phyloP scores from a whole-genome alignment of 2,329 filamentous ascomycete species.

The Mycocentrospora acerina region DNA sequence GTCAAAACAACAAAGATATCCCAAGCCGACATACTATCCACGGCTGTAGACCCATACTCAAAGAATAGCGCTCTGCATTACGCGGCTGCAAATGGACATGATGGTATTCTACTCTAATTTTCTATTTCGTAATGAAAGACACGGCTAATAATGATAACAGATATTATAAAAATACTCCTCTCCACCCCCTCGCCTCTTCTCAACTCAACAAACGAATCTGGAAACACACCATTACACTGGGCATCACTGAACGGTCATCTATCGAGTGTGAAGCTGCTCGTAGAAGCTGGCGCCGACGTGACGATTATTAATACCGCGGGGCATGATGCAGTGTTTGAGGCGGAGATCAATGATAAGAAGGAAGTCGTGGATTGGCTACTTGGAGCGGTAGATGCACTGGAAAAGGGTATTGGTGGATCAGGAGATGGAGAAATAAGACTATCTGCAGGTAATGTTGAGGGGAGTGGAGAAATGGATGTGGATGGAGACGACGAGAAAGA shows the following conservation, averaged over 20 bases:
- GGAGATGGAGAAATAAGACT: no score
- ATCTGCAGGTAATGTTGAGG: slow-evolving; percentile 24
- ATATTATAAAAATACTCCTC: slow-evolving; percentile 43
- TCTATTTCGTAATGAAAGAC: not conserved
- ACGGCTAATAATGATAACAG: slow-evolving; percentile 27
- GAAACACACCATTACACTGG: slow-evolving; percentile 94
- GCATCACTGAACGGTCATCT: slow-evolving; percentile 88
- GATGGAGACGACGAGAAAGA: slow-evolving; percentile 17
- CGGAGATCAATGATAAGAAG: slow-evolving; percentile 51
- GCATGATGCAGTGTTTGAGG: slow-evolving; percentile 61
- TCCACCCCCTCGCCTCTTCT: slow-evolving; percentile 52
- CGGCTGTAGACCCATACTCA: slow-evolving; percentile 71
- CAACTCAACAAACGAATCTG: slow-evolving; percentile 73
- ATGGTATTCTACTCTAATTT: slow-evolving; percentile 55
- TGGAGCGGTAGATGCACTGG: slow-evolving; percentile 47
- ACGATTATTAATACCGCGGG: slow-evolving; percentile 79
- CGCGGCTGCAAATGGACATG: slow-evolving; percentile 86
- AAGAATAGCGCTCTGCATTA: slow-evolving; percentile 85
- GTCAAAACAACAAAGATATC: slow-evolving; percentile 62
- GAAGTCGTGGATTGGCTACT: slow-evolving; percentile 52
- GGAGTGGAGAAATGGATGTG: slow-evolving; percentile 13
- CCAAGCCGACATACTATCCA: slow-evolving; percentile 64
- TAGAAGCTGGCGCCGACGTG: slow-evolving; percentile 75
- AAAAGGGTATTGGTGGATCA: slow-evolving; percentile 41
- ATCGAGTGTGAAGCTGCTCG: slow-evolving; percentile 72